Conservation (phyloP, 345 rosid genomes). For the Litchi chinensis region DNA sequence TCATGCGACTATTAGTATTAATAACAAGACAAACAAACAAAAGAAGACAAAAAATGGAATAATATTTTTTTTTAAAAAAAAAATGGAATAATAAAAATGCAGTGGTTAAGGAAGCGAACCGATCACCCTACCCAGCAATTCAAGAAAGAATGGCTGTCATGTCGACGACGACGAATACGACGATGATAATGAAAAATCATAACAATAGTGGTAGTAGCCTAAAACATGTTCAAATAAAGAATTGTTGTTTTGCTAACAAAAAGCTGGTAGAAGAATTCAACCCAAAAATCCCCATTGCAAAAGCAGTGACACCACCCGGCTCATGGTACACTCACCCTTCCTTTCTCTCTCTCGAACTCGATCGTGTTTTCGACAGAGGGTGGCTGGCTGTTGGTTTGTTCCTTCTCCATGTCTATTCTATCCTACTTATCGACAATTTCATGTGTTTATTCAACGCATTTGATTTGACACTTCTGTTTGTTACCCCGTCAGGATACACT, state of each 20-base stretch:
- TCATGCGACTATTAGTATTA: too few species aligned
- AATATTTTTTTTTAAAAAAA: too few species aligned
- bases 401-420: neutral
- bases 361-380: conserved; percentile 71
- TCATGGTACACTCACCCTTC: conserved; percentile 82
- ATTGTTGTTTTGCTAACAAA: conserved; percentile 13
- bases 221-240: neutral
- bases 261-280: conserved; percentile 53
- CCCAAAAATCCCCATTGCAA: conserved; percentile 64
- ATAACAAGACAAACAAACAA: too few species aligned
- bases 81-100: too few species aligned
- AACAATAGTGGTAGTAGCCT: neutral
- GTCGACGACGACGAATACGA: neutral
- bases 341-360: conserved; percentile 58
- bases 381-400: conserved; percentile 87
- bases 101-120: too few species aligned
- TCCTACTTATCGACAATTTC: neutral
- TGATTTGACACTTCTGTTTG: too few species aligned
- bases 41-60: too few species aligned
- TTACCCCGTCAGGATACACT: conserved; percentile 46
- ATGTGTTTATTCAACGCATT: too few species aligned
- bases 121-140: too few species aligned
- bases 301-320: conserved; percentile 76
- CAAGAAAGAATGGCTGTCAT: neutral
- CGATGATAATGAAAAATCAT: neutral